phyloP scores from a whole-genome alignment of 2,329 filamentous ascomycete genomes.

The Penicillium rolfsii region DNA sequence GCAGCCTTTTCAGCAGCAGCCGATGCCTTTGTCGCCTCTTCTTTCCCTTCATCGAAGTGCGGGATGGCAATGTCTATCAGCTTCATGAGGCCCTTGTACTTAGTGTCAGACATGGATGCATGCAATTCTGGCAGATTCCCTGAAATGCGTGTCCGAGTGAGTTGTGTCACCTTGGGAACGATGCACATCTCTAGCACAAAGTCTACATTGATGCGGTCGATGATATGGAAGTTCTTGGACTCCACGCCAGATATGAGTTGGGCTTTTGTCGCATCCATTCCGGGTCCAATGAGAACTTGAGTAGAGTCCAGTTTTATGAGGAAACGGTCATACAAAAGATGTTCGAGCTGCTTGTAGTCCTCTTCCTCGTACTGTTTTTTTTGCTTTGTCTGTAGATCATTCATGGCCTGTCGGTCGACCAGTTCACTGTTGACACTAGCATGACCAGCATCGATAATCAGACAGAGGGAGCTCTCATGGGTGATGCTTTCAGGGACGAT shows the following conservation, averaged over 20 bases:
- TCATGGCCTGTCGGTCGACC: conserved; percentile 86
- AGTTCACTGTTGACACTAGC: conserved; percentile 92
- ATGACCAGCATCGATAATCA: conserved; percentile 95
- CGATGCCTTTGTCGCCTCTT: conserved; percentile 39
- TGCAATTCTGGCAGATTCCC: conserved; percentile 91
- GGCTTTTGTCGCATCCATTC: conserved; percentile 83
- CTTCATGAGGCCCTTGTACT: conserved; percentile 97
- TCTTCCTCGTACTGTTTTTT: conserved; percentile 83
- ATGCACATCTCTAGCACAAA: conserved; percentile 97
- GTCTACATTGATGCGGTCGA: conserved; percentile 96
- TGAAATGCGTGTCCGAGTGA: conserved; percentile 89
- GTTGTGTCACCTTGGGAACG: conserved; percentile 88
- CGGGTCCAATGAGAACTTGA: conserved; percentile 91
- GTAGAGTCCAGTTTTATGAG: conserved; percentile 90
- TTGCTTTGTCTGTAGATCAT: conserved; percentile 88
- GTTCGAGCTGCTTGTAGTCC: conserved; percentile 85
- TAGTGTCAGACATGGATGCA: conserved; percentile 87
- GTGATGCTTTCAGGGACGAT: conserved; percentile 95
- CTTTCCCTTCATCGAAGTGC: conserved; percentile 65
- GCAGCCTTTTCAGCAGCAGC: conserved; percentile 36
- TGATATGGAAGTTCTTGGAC: conserved; percentile 77
- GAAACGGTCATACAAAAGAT: conserved; percentile 97
- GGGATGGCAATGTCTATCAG: conserved; percentile 94
- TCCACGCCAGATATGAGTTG: conserved; percentile 73
- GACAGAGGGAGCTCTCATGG: conserved; percentile 75